phyloP scores from a whole-genome alignment of 805 yeast species.

The Ogataea haglerorum region DNA sequence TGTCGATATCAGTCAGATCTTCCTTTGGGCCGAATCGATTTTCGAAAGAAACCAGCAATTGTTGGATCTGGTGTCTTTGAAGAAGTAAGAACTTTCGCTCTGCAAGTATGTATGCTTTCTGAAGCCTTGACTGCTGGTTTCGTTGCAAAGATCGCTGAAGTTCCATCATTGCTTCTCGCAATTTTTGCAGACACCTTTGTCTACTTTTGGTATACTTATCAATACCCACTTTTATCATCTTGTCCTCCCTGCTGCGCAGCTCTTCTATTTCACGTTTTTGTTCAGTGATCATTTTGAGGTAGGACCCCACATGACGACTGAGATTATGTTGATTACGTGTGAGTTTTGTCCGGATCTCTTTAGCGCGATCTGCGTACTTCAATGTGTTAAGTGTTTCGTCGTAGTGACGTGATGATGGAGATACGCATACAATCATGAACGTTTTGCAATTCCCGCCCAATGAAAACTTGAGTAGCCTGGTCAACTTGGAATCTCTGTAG shows the following conservation, averaged over 20 bases:
- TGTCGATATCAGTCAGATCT: constrained; percentile 15
- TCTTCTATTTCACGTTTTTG: constrained; percentile 73
- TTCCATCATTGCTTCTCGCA: constrained; percentile 41
- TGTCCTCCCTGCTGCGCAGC: constrained; percentile 51
- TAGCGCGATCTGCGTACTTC: constrained; percentile 89
- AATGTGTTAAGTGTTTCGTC: constrained; percentile 91
- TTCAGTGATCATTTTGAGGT: constrained; percentile 77
- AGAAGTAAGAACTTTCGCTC: constrained; percentile 38
- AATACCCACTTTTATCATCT: constrained; percentile 38
- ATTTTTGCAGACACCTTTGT: constrained; percentile 37
- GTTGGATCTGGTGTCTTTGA: constrained; percentile 25
- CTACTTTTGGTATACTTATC: constrained; percentile 34
- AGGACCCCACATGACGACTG: constrained; percentile 81
- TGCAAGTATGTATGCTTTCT: constrained; percentile 41
- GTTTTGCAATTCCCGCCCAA: constrained; percentile 94
- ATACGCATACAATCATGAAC: constrained; percentile 91
- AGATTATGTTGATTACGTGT: constrained; percentile 70
- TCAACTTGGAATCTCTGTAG: constrained; percentile 85
- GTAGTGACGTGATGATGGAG: constrained; percentile 82
- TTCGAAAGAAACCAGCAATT: constrained; percentile 35
- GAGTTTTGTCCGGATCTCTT: constrained; percentile 80
- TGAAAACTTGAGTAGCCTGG: constrained; percentile 82
- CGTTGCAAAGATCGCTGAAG: constrained; percentile 40
- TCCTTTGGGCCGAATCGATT: constrained; percentile 23
- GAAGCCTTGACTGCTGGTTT: constrained; percentile 43